phyloP scores from a whole-genome alignment of 2,329 filamentous ascomycete genomes.

The Trichoderma breve region DNA sequence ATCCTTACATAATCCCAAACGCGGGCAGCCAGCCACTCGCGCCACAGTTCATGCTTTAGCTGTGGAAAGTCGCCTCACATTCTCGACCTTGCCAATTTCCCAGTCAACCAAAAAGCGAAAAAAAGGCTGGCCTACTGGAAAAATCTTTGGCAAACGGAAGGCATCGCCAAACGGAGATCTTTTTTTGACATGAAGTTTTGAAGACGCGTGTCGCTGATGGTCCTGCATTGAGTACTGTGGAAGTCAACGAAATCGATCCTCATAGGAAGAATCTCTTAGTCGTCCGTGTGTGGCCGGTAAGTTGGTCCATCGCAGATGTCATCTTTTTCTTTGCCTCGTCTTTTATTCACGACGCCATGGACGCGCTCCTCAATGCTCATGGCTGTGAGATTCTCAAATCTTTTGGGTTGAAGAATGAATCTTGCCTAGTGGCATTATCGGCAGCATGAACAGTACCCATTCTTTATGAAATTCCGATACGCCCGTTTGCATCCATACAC shows the following conservation, averaged over 20 bases:
- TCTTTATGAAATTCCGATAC: background rate
- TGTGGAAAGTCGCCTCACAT: slow-evolving; percentile 10
- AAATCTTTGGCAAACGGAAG: background rate
- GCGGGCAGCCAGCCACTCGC: slow-evolving; percentile 9
- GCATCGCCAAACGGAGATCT: background rate
- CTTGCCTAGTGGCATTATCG: background rate
- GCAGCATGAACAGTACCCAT: background rate
- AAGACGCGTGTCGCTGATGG: background rate
- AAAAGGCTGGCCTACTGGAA: background rate
- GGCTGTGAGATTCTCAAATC: background rate
- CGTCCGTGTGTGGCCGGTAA: background rate
- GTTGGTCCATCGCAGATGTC: background rate
- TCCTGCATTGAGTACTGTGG: background rate
- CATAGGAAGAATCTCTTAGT: background rate
- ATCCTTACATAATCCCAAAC: slow-evolving; percentile 15
- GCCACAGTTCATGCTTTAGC: slow-evolving; percentile 14
- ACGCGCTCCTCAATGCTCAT: background rate
- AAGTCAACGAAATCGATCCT: background rate
- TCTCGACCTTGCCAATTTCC: slow-evolving; percentile 5
- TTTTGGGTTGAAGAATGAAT: background rate
- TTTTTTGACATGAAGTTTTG: background rate
- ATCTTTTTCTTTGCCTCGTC: background rate
- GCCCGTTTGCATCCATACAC: background rate
- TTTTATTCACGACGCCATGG: background rate
- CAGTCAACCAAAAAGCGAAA: background rate